Percentiles rank a stretch among this genome's conserved stretches.
phyloP scores from a whole-genome alignment of 208 protist genomes.

The Acanthamoeba rhysodes region DNA sequence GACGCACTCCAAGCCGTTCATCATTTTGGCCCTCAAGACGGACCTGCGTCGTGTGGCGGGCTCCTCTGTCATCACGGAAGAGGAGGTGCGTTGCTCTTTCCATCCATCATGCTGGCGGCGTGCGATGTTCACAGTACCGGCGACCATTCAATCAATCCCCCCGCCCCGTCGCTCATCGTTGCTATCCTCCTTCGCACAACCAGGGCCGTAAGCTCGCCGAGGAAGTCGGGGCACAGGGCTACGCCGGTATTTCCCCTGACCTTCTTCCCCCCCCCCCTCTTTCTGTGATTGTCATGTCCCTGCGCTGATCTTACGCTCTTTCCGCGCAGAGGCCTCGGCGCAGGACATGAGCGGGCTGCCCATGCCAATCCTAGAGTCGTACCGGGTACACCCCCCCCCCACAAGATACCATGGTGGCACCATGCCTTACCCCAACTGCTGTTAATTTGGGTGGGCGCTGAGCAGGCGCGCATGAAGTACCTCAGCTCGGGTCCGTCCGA shows the following conservation, averaged over 20 bases:
- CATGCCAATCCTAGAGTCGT: background rate
- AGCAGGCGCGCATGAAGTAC: background rate
- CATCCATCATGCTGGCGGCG: background rate
- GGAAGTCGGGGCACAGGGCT: slow-evolving; percentile 21
- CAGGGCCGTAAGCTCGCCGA: background rate
- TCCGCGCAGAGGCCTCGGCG: slow-evolving; percentile 1
- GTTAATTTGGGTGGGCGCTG: background rate
- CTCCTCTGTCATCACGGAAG: background rate
- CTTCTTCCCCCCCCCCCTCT: background rate
- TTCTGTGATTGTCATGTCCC: background rate
- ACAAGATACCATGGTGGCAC: background rate
- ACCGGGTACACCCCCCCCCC: background rate
- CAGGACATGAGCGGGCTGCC: background rate
- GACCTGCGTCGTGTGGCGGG: background rate
- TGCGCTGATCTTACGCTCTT: background rate
- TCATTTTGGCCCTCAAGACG: background rate
- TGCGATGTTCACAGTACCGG: background rate
- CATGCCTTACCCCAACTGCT: background rate
- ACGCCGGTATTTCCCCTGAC: background rate
- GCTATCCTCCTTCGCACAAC: background rate
- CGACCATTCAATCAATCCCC: too few relatives aligned
- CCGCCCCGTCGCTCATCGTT: background rate
- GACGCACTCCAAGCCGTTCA: background rate
- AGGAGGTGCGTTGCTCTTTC: background rate
- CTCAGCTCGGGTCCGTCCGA: background rate